Evolutionary conservation across 2,329 filamentous ascomycete genomes (phyloP).

Genomic region (Aspergillus vadensis): DNA sequence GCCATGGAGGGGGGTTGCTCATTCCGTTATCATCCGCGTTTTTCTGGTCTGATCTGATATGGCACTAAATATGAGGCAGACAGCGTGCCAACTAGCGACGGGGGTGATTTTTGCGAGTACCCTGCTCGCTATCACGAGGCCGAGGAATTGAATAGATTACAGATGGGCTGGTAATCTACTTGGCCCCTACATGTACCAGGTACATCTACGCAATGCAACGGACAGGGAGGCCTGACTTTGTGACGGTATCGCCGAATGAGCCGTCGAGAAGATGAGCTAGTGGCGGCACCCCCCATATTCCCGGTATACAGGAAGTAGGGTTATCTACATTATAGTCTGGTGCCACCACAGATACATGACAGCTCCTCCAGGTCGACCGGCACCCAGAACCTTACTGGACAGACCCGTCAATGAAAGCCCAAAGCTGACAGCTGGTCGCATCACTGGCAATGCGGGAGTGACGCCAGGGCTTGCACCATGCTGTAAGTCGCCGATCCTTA

Average conservation of each 20-base stretch:
- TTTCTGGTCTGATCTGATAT: neutral
- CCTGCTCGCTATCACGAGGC: too few relatives aligned
- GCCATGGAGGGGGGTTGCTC: neutral
- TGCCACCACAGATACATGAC: constrained; percentile 12
- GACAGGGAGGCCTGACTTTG: neutral
- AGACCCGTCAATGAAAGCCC: constrained; percentile 14
- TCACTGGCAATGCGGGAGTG: constrained; percentile 11
- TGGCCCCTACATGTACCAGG: neutral
- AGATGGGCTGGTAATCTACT: neutral
- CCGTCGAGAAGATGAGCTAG: neutral
- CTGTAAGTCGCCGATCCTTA: constrained; percentile 9
- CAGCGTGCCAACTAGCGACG: neutral
- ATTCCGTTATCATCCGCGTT: neutral
- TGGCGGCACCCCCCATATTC: neutral
- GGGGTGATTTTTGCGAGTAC: too few relatives aligned
- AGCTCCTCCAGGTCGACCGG: constrained; percentile 9
- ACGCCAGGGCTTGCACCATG: constrained; percentile 13
- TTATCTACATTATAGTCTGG: constrained; percentile 11
- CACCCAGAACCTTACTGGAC: constrained; percentile 10
- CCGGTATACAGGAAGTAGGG: neutral
- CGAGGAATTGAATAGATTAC: neutral
- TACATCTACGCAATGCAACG: neutral
- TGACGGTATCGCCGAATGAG: neutral
- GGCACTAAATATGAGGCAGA: neutral
- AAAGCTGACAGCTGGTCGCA: constrained; percentile 9